Evolutionary conservation across 768 basidiomycete genomes (phyloP), one percentile per base, ranked within the genome.

Genomic region (Naganishia randhawae): DNA sequence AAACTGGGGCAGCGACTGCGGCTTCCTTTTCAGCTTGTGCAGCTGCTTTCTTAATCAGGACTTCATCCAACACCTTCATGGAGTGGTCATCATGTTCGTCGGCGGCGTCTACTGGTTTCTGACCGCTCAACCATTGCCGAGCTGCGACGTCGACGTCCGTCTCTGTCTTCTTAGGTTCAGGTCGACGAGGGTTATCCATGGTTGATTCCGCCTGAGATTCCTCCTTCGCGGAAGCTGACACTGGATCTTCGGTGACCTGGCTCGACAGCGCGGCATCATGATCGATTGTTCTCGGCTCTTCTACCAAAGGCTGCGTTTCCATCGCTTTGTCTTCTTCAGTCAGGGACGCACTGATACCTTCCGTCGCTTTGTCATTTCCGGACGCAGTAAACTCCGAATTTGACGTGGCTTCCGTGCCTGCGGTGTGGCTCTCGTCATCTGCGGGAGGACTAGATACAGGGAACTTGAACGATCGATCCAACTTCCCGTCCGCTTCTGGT

Each of bases 391-490:
- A 7, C 19, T 37, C 54, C 3, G 33, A 31, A 1, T 33, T 4
- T 3, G 45, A 4, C 45, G n/a, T 11, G 3, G 57, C 17, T 42
- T 17, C 37, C 16, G 19, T 14, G 1, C 39, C 37, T 10, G 31
- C 27, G n/a, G 27, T 16, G 2, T 10, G 22, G 17, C 37, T 25
- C 25, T 61, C 25, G 2, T 61, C 37, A 41, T 61, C 25, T 6
- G 57, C 65, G 6, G 61, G 55, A 17, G 68, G 41, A 48, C 57
- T 63, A 14, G 53, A 39, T 22, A 35, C 45, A 29, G 78, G 78
- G 71, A 79, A 79, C 54, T 76, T 77, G 74, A 79, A 79, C 6
- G 70, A 68, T 13, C 77, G 75, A 71, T 79, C 78, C 29, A 79
- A 52, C 48, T 77, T 79, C 6, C 78, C 78, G 53, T 74, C 74